Conservation (phyloP, 108 stramenopile genomes). For the Cyclotella baltica region DNA sequence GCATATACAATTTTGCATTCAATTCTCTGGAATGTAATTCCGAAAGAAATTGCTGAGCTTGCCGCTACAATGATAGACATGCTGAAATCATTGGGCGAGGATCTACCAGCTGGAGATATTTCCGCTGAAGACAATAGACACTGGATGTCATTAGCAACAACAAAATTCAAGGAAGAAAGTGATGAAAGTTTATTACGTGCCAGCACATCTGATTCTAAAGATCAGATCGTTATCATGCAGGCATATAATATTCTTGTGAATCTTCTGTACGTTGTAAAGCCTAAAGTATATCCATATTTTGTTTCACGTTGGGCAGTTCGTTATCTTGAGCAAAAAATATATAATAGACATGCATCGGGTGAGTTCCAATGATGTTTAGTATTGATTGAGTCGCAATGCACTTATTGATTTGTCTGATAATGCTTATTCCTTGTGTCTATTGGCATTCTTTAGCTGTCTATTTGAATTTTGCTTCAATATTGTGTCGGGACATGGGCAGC, state of each 20-base stretch:
- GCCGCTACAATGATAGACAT: constrained; percentile 26
- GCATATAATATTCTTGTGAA: not conserved
- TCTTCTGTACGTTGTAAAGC: not conserved
- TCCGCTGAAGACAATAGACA: not conserved
- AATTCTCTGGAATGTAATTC: not conserved
- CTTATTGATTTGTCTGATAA: not conserved
- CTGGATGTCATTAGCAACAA: constrained; percentile 4
- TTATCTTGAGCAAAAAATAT: not conserved
- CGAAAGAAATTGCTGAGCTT: constrained; percentile 5
- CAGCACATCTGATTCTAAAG: constrained; percentile 1
- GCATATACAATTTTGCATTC: constrained; percentile 10
- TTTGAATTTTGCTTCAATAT: not conserved
- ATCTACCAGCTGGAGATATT: constrained; percentile 21
- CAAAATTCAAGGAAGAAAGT: not conserved
- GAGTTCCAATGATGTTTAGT: not conserved
- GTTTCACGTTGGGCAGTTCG: not conserved
- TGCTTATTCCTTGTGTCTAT: not conserved
- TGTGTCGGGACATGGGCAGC: not conserved
- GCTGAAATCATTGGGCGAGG: constrained; percentile 35
- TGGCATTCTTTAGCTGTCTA: not conserved
- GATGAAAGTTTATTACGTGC: not conserved
- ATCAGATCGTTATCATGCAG: not conserved
- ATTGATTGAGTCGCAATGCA: not conserved
- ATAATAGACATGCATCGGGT: not conserved
- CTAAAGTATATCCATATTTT: not conserved